These are phyloP conservation scores for Phytophthora colocasiae DNA, from an alignment of 352 stramenopile species.

Conservation along the genomic window DNA sequence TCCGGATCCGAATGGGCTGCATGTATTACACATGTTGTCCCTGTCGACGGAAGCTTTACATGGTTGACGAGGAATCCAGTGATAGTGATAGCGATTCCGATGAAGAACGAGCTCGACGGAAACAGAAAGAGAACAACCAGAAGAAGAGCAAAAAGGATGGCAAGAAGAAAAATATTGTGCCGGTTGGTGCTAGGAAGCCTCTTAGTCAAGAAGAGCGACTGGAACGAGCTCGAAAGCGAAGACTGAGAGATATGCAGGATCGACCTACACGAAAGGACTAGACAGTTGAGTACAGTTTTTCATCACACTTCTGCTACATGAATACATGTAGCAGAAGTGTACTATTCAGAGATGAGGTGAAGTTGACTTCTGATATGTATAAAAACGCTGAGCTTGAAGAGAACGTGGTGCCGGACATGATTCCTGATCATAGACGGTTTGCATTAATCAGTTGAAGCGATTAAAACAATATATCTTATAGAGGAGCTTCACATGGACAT, in stretches of 20 bases:
- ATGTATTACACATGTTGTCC: slow-evolving; percentile 73
- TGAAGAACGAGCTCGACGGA: slow-evolving; percentile 33
- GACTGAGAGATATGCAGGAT: slow-evolving; percentile 75
- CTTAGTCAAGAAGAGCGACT: slow-evolving; percentile 75
- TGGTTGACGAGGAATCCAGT: slow-evolving; percentile 52
- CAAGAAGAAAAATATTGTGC: slow-evolving; percentile 62
- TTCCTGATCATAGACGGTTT: slow-evolving; percentile 1
- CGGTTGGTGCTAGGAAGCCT: slow-evolving; percentile 60
- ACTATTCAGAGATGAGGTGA: neutral
- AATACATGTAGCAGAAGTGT: too few species aligned
- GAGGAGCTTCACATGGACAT: neutral
- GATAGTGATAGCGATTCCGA: slow-evolving; percentile 48
- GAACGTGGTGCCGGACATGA: neutral
- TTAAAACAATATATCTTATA: neutral
- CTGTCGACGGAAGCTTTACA: slow-evolving; percentile 61
- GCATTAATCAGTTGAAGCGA: slow-evolving; percentile 12
- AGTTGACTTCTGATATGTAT: neutral
- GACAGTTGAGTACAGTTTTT: neutral
- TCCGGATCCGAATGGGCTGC: slow-evolving; percentile 74
- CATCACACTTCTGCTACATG: too few species aligned
- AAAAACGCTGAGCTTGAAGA: neutral
- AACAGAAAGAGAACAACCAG: slow-evolving; percentile 9
- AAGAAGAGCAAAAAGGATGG: slow-evolving; percentile 31
- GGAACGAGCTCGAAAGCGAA: slow-evolving; percentile 65
- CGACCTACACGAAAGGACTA: slow-evolving; percentile 65